phyloP scores from a whole-genome alignment of 352 stramenopile species.

The Phytophthora megakarya region DNA sequence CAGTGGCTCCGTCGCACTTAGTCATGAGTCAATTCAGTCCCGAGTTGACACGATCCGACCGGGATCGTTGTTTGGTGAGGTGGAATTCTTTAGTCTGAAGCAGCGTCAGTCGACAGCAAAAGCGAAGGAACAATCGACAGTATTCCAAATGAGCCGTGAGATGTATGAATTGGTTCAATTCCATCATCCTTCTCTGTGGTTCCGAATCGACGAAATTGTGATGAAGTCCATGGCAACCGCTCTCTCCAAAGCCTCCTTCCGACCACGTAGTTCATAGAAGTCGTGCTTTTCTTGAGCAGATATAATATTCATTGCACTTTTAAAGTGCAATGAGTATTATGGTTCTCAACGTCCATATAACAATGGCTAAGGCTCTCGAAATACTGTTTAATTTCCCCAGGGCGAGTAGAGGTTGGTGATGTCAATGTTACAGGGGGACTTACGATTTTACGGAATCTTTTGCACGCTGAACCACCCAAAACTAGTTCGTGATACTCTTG shows the following conservation, averaged over 20 bases:
- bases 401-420: not conserved
- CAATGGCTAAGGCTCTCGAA: slow-evolving; percentile 13
- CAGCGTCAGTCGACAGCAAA: slow-evolving; percentile 45
- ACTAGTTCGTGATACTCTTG: slow-evolving; percentile 35
- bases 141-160: slow-evolving; percentile 63
- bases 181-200: slow-evolving; percentile 50
- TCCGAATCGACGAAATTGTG: slow-evolving; percentile 65
- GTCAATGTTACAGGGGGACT: slow-evolving; percentile 10
- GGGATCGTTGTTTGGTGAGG: slow-evolving; percentile 77
- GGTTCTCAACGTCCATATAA: slow-evolving; percentile 9
- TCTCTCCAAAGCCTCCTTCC: slow-evolving; percentile 17
- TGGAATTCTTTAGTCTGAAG: slow-evolving; percentile 76
- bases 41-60: not conserved
- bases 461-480: slow-evolving; percentile 21
- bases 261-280: too few species aligned
- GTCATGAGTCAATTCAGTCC: slow-evolving; percentile 35
- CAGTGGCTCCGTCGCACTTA: slow-evolving; percentile 55
- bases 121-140: slow-evolving; percentile 45
- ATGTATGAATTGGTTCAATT: slow-evolving; percentile 61
- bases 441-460: slow-evolving; percentile 14
- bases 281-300: too few species aligned
- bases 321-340: too few species aligned
- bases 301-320: too few species aligned
- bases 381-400: not conserved
- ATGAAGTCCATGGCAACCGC: slow-evolving; percentile 76